These are phyloP conservation scores for Stachybotrys chartarum DNA, from an alignment of 2,329 filamentous ascomycete species.

Conservation along the genomic window DNA sequence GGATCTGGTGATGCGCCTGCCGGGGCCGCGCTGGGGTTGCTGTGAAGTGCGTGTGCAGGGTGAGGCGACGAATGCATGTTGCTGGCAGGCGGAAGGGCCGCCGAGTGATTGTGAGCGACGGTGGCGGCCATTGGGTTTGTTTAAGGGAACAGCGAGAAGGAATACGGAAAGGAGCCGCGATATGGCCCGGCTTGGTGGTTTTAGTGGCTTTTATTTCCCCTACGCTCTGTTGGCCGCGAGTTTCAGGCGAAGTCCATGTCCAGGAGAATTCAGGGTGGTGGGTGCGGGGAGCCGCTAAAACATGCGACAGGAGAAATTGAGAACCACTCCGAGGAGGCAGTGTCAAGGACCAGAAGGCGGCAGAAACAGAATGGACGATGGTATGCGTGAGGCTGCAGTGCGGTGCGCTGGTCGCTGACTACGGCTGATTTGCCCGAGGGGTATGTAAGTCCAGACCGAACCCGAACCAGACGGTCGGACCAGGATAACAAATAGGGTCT, in stretches of 20 bases:
- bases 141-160: not conserved
- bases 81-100: conserved; percentile 12
- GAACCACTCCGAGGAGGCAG: not conserved
- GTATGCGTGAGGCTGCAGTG: not conserved
- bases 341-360: not conserved
- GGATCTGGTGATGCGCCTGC: conserved; percentile 6
- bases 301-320: not conserved
- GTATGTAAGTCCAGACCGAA: too few species aligned
- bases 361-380: not conserved
- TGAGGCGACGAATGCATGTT: not conserved
- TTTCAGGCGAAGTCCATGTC: not conserved
- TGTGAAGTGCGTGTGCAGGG: not conserved
- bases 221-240: not conserved
- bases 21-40: conserved; percentile 7
- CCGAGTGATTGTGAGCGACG: conserved; percentile 21
- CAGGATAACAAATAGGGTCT: too few species aligned
- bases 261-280: not conserved
- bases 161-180: not conserved
- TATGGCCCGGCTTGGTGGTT: conserved; percentile 1
- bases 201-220: not conserved
- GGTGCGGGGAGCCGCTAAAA: not conserved
- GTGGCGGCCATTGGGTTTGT: conserved; percentile 19
- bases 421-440: too few species aligned
- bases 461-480: too few species aligned
- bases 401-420: too few species aligned